A percentile compares a stretch with the other conserved stretches of the same genome.
Evolutionary conservation across 2,329 filamentous ascomycete species (phyloP).

Genomic region (Claviceps capensis): DNA sequence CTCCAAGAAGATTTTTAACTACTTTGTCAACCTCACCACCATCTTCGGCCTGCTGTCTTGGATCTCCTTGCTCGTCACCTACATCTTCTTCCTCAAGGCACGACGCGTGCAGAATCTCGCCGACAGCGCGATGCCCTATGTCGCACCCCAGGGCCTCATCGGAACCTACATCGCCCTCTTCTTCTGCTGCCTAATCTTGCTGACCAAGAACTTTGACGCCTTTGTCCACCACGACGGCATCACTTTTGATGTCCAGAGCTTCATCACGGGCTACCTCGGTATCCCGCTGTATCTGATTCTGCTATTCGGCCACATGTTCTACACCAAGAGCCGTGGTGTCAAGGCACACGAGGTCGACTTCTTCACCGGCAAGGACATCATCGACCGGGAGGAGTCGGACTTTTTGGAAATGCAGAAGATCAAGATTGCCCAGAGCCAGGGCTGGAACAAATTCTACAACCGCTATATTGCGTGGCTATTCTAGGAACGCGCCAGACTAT

Average conservation of each 20-base stretch:
- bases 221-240: slow-evolving; percentile 43
- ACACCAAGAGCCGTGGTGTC: slow-evolving; percentile 39
- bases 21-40: slow-evolving; percentile 55
- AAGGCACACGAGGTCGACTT: slow-evolving; percentile 50
- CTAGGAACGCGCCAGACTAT: slow-evolving; percentile 8
- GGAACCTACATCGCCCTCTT: slow-evolving; percentile 55
- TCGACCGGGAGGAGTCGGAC: slow-evolving; percentile 59
- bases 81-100: slow-evolving; percentile 52
- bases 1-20: slow-evolving; percentile 42
- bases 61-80: slow-evolving; percentile 54
- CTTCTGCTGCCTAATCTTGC: slow-evolving; percentile 58
- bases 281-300: slow-evolving; percentile 61
- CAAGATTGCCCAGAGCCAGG: slow-evolving; percentile 13
- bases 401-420: slow-evolving; percentile 37
- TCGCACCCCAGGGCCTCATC: slow-evolving; percentile 55
- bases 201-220: slow-evolving; percentile 73
- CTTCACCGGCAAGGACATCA: slow-evolving; percentile 57
- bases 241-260: slow-evolving; percentile 58
- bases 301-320: slow-evolving; percentile 54
- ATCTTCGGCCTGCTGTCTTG: slow-evolving; percentile 54
- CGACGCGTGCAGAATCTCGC: slow-evolving; percentile 46
- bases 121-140: slow-evolving; percentile 44
- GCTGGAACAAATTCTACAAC: slow-evolving; percentile 22
- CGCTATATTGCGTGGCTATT: slow-evolving; percentile 25
- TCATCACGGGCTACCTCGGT: slow-evolving; percentile 64